Base-by-base conservation (phyloP, 176 grass and related monocot species). In the Poa annua region DNA sequence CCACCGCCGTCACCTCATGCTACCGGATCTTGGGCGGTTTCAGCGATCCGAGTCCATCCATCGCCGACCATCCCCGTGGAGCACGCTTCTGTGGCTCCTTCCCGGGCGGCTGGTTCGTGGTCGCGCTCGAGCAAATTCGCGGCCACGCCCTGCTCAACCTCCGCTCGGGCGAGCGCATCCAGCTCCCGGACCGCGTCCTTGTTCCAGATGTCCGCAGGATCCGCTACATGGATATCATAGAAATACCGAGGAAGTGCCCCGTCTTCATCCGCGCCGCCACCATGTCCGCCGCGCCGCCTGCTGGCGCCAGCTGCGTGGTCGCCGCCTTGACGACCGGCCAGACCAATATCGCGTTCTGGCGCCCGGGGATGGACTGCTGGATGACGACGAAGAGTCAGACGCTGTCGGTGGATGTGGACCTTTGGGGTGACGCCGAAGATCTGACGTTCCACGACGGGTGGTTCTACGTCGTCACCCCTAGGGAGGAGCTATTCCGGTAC, bases 261-360 rank as follows among this genome's bases (percentile, higher is more conserved):
- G 8, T 73, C 35, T 2, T 73, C 21, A 57, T 76, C 51, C 52
- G 53, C 33, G 32, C 51, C 20, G 21, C 42, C 77, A 48, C 17
- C 77, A 47, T 66, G 25, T 79, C 77, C 10, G 60, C 42, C 15
- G 11, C 42, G 1, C 61, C 77, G 15, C 7, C 59, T 6, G 5
- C 44, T 45, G 8, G 4, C 14, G 6, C 3, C 13, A 22, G 57
- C 3, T 66, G 32, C 61, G 6, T 19, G n/a, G 76, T 61, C 26
- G 45, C 61, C 41, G 76, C 76, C 41, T 20, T 64, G 11, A 32
- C 24, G 24, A 33, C 39, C 9, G 41, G 76, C 39, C 41, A 48
- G 76, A 29, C 39, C 57, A 64, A 64, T 59, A 48, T 79, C 39
- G 76, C 22, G 39, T 79, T 79, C 57, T 79, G 76, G 54, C 53